Conservation (phyloP, 176 grass and related monocot genomes). For the Musa acuminata region DNA sequence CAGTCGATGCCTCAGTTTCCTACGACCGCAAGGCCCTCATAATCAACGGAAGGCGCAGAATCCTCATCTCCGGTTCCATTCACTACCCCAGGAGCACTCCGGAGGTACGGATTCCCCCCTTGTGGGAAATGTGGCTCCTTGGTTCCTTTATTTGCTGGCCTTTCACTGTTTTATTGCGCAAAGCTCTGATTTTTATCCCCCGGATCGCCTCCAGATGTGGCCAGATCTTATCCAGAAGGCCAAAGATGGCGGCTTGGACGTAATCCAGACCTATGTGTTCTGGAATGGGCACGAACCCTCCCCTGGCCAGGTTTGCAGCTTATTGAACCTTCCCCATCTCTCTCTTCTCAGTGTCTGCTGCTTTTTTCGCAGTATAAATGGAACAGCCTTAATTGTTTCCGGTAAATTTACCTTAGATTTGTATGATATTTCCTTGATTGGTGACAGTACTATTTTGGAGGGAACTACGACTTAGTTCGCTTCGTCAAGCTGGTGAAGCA, state of each 20-base stretch:
- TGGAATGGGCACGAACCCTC: conserved; percentile 93
- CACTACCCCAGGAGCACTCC: conserved; percentile 87
- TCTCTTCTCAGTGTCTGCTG: not conserved
- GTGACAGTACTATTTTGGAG: conserved; percentile 72
- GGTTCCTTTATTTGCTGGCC: not conserved
- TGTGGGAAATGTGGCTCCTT: conserved; percentile 2
- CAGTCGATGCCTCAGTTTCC: conserved; percentile 47
- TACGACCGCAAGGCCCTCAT: conserved; percentile 76
- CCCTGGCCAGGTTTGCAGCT: conserved; percentile 46
- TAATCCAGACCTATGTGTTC: conserved; percentile 96
- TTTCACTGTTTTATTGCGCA: not conserved
- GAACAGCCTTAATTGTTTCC: not conserved
- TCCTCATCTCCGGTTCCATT: conserved; percentile 96
- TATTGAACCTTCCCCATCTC: not conserved
- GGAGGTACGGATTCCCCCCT: conserved; percentile 35
- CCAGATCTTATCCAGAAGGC: conserved; percentile 89
- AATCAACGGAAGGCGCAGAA: conserved; percentile 72
- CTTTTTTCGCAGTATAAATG: not conserved
- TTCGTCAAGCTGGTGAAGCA: conserved; percentile 86
- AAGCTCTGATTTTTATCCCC: not conserved
- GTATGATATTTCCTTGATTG: not conserved
- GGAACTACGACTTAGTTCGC: conserved; percentile 77
- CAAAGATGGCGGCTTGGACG: conserved; percentile 94
- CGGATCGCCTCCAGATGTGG: conserved; percentile 60
- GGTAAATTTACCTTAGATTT: not conserved